Evolutionary conservation across 2,329 filamentous ascomycete genomes (phyloP), one percentile per base, ranked within the genome.

Genomic region (Annulohypoxylon truncatum): DNA sequence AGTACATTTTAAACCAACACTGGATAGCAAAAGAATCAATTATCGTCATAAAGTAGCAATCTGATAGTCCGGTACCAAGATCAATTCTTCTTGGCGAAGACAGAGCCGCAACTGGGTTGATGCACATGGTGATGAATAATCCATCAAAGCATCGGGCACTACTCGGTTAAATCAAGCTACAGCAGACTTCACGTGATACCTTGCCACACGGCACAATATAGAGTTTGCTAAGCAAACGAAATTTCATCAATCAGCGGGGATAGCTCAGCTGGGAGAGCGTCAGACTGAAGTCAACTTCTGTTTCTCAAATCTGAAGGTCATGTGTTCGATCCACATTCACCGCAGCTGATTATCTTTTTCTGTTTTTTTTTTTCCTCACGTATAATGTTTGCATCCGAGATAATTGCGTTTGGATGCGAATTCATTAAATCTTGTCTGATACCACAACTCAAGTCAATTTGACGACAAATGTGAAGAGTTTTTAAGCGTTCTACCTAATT

Each of bases 221-320:
- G 10, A n/a, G 22, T 4, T 15, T 55, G 33, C 26, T 28, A 60
- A 26, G 10, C 24, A 31, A 56, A 20, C 15, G 50, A 35, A 52
- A 28, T 15, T 13, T 35, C 29, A 18, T 35, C 15, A 22, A 44
- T 44, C 40, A 29, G 64, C 64, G 64, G 56, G 61, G 59, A 24
- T 67, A 64, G 38, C 60, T 61, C 60, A 64, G 60, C 53, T 67
- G 64, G 64, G 64, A 67, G 64, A 67, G 61, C 46, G 61, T 67
- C 61, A 64, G 61, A 67, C 64, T 57, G 64, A 67, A 64, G 64
- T 56, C n/a, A 60, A 67, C 64, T 67, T 67, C 60, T 64, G 20
- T 38, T 40, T 31, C 33, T 51, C 10, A 60, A 50, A 64, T 64
- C 64, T 64, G 60, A 67, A 67, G 35, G 64, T 54, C 64, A 56